A percentile compares a stretch with the other conserved stretches of the same genome.
Conservation (phyloP, 257 asterid species). For the Parsonsia alboflavescens region DNA sequence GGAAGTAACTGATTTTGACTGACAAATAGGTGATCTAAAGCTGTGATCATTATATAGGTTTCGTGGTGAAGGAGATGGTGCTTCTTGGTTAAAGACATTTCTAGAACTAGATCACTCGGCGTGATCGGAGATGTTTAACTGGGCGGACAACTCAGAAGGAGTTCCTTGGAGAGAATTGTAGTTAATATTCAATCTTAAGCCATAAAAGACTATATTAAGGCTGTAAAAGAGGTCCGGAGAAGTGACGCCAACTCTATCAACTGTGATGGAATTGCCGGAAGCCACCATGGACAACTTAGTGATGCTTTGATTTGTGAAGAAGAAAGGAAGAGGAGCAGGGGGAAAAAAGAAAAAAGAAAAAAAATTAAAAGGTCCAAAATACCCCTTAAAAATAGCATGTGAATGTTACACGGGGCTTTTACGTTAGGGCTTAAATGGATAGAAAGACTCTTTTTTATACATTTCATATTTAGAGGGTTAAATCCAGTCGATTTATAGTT, state of each 20-base stretch:
- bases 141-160: neutral
- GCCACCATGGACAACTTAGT: neutral
- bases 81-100: neutral
- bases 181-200: conserved; percentile 27
- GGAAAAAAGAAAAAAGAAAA: no score
- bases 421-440: no score
- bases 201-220: conserved; percentile 27
- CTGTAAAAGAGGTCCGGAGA: conserved; percentile 29
- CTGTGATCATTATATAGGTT: neutral
- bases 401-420: no score
- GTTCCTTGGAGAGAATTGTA: neutral
- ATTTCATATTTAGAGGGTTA: no score
- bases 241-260: conserved; percentile 16
- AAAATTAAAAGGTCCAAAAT: no score
- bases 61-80: neutral
- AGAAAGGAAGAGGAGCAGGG: no score
- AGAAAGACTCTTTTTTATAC: no score
- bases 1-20: conserved; percentile 1
- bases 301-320: no score
- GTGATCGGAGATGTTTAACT: neutral
- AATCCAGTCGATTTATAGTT: no score
- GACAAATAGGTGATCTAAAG: conserved; percentile 2
- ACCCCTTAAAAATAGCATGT: no score
- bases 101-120: neutral
- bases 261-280: conserved; percentile 10